Evolutionary conservation across 2,329 filamentous ascomycete species (phyloP), one percentile per base, ranked within the genome.

Genomic region (Venturia nashicola): DNA sequence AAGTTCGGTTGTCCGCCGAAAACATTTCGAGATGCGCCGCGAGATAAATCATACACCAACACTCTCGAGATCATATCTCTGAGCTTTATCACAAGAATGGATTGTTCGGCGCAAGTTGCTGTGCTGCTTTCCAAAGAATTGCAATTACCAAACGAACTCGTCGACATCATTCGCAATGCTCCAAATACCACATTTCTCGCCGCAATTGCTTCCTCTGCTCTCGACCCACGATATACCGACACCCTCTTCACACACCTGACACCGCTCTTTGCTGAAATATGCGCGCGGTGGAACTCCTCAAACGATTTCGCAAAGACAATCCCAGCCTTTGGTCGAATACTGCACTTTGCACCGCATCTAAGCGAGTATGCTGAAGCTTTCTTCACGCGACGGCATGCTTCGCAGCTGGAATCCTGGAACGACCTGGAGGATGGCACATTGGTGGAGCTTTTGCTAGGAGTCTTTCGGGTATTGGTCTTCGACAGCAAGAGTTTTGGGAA

Each of bases 281-380:
- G 88, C 75, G 88, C 91, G 66, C 81, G 88, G 78, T 96, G 91
- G 91, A 79, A 88, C 55, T 78, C 72, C 69, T 77, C 68, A 65
- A 69, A 67, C 44, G 66, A 70, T 48, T 73, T 72, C 42, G 70
- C 69, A 65, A 73, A 68, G 46, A 20, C 87, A 62, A 81, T 93
- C 67, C 82, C 86, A 64, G 87, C 89, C 40, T 89, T 96, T 76
- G 88, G 89, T 66, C 83, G 89, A 70, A 81, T 96, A 67, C 74
- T 97, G 69, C 90, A 91, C 20, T 87, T 94, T 78, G 89, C 89
- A 68, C 89, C 91, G 61, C 85, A 93, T 72, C 80, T 97, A 54
- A 85, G 87, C 62, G 83, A 86, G 65, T 90, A 91, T 73, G 82
- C 90, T 66, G 83, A 86, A 75, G 78, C 43, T 72, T 74, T 62